Base-by-base conservation (phyloP, 2,329 filamentous ascomycete species). In the Cercospora sp. region DNA sequence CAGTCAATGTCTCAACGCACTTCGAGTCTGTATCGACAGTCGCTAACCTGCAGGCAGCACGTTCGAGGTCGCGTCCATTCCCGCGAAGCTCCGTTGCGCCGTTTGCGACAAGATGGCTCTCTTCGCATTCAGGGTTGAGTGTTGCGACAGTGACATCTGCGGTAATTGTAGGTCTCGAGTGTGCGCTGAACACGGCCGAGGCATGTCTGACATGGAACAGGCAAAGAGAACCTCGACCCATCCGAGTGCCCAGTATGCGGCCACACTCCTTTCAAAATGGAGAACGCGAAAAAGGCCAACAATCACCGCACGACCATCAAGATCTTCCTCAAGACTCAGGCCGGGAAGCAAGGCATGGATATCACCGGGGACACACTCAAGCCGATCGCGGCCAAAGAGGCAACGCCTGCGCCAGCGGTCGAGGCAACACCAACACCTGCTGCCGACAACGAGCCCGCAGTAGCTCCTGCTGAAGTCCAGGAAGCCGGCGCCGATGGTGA, bases 121-220 rank as follows among this genome's bases (percentile, higher is more conserved):
- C 72, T 96, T 97, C 78, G 92, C 94, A 8, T 97, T 93, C 79
- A 91, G 94, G 71, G 85, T 97, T 30, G 92, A 94, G 1, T 99
- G 95, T 81, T 99, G 95, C 80, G 95, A 97, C 77, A 94, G 97
- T 78, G 90, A 91, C 48, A 97, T 98, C 67, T 98, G 95, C 84
- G 91, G 94, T 77, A 86, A 84, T 72, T 99, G 95, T 97, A 83
- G 77, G 90, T 80, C 33, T 26, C 26, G 26, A 33, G 53, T 20
- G 33, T 55, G 28, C 36, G 36, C 18, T 51, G 13, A 36, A 40
- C 42, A 77, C 76, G 63, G 73, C 64, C 20, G 40, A 16, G 16
- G 36, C 53, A 31, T 55, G 3, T 18, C 67, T 59, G n/a, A 48
- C 67, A 28, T 7, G 23, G 67, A 73, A 20, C 72, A 94, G 89